Percentiles rank a stretch among this genome's conserved stretches.
Conservation (phyloP, 306 rosid species). For the Crataegus laevigata region DNA sequence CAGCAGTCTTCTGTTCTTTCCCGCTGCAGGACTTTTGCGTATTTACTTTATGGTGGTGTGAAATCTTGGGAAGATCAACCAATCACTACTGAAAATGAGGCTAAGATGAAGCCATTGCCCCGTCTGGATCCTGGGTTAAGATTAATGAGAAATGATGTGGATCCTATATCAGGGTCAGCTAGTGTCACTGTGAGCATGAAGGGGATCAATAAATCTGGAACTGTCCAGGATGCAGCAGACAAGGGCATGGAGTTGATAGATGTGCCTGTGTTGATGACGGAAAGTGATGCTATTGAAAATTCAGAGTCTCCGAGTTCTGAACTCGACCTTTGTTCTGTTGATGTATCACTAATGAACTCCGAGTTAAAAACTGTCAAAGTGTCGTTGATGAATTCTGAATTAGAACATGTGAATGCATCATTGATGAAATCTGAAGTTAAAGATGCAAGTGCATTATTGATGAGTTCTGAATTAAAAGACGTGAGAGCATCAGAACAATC, state of each 20-base stretch:
- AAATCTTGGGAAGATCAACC: conserved; percentile 28
- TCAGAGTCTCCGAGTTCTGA: conserved; percentile 11
- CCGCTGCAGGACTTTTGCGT: conserved; percentile 30
- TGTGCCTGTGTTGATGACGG: conserved; percentile 11
- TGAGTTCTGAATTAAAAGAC: conserved; percentile 16
- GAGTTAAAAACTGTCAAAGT: not conserved
- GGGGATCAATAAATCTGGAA: conserved; percentile 17
- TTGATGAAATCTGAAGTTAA: conserved; percentile 8
- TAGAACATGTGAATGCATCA: conserved; percentile 19
- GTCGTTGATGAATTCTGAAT: conserved; percentile 5
- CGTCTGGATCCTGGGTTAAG: conserved; percentile 29
- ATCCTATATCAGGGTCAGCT: conserved; percentile 25
- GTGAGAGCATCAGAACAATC: conserved; percentile 23
- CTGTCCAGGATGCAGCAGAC: conserved; percentile 19
- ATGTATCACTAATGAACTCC: not conserved
- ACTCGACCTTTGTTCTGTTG: conserved; percentile 17
- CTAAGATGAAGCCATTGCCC: conserved; percentile 27
- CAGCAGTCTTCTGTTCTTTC: conserved; percentile 36
- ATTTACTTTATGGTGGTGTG: conserved; percentile 18
- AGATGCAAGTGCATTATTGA: conserved; percentile 10
- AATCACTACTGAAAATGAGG: conserved; percentile 16
- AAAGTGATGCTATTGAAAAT: conserved; percentile 17
- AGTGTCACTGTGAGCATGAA: conserved; percentile 23
- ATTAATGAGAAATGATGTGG: conserved; percentile 20
- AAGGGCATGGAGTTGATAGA: conserved; percentile 19